Percentiles rank a stretch among this genome's conserved stretches.
Evolutionary conservation across 371 early-diverging fungal genomes (phyloP).

Genomic region (Chytridiales sp.): DNA sequence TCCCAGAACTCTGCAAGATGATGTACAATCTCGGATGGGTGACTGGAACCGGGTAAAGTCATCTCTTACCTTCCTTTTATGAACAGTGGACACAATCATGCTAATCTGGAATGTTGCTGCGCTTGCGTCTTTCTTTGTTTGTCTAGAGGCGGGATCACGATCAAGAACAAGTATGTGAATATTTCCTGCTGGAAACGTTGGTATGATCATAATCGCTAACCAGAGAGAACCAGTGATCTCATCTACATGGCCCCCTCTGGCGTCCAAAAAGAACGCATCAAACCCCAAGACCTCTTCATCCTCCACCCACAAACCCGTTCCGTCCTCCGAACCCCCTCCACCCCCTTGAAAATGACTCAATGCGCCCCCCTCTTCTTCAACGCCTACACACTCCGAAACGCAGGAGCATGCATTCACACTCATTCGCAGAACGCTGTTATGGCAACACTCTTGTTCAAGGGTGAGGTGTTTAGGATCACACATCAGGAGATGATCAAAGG

Average conservation of each 20-base stretch:
- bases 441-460: conserved; percentile 79
- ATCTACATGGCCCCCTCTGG: conserved; percentile 93
- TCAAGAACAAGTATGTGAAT: conserved; percentile 65
- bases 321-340: conserved; percentile 69
- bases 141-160: conserved; percentile 83
- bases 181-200: not conserved
- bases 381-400: conserved; percentile 82
- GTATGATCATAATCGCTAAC: not conserved
- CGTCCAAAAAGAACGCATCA: conserved; percentile 94
- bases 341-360: conserved; percentile 59
- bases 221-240: conserved; percentile 65
- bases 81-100: too few species aligned
- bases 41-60: conserved; percentile 83
- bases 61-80: not conserved
- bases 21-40: conserved; percentile 94
- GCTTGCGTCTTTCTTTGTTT: too few species aligned
- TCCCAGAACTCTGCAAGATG: conserved; percentile 87
- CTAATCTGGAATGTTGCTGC: too few species aligned
- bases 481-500: conserved; percentile 99
- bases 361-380: conserved; percentile 96
- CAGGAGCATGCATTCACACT: conserved; percentile 95
- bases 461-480: conserved; percentile 65
- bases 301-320: conserved; percentile 64
- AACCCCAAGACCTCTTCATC: conserved; percentile 82
- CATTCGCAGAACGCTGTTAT: conserved; percentile 95